These are phyloP conservation scores for Delonix regia DNA, from an alignment of 306 rosid genomes.

Conservation along the genomic window DNA sequence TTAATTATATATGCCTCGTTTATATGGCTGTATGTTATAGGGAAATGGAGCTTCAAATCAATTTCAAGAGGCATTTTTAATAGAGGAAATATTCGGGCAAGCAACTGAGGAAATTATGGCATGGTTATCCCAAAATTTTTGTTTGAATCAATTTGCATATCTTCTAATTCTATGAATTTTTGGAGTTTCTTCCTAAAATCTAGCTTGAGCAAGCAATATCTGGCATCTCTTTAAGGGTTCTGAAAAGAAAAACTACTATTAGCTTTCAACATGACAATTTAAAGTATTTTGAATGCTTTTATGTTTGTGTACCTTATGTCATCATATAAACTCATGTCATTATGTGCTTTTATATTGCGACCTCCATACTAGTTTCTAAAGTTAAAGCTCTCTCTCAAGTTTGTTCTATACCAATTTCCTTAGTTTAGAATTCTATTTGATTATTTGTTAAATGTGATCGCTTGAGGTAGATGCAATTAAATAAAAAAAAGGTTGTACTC, in stretches of 20 bases:
- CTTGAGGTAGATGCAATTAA: too few relatives aligned
- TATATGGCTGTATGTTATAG: constrained; percentile 32
- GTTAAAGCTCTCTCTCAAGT: background rate
- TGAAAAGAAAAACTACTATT: background rate
- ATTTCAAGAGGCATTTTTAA: constrained; percentile 10
- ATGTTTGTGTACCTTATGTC: background rate
- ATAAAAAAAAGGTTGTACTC: too few relatives aligned
- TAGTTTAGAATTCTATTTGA: background rate
- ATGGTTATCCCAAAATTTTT: constrained; percentile 36
- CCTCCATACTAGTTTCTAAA: background rate
- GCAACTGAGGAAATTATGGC: constrained; percentile 59
- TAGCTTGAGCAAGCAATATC: background rate
- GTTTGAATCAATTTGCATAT: background rate
- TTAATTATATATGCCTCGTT: background rate
- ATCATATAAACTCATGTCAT: too few relatives aligned
- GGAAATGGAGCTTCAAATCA: constrained; percentile 27
- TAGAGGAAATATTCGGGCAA: constrained; percentile 45
- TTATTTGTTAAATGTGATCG: too few relatives aligned
- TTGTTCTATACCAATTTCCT: background rate
- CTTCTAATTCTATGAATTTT: background rate
- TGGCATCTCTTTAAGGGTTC: background rate
- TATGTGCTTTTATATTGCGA: background rate
- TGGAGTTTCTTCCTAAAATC: background rate
- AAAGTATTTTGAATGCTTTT: background rate
- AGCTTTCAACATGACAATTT: background rate